Evolutionary conservation across 1,284 basidiomycete genomes (phyloP).

Genomic region (Amylostereum areolatum): DNA sequence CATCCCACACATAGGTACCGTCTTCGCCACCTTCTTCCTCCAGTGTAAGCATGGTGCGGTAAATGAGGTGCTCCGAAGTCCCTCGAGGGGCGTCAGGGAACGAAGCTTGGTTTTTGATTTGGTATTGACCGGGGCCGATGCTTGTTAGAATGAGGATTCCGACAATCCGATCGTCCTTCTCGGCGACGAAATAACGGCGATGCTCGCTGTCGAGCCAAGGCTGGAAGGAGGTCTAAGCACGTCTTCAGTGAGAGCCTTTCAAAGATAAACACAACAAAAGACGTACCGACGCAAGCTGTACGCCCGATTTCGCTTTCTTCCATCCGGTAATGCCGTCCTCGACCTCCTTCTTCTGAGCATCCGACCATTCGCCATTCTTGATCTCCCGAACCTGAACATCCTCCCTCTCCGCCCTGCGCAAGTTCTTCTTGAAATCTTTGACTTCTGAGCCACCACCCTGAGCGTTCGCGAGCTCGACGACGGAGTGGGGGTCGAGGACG

Average conservation of each 20-base stretch:
- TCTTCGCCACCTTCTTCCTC: constrained; percentile 17
- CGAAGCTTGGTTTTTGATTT: constrained; percentile 40
- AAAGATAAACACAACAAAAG: too few relatives aligned
- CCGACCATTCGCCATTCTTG: constrained; percentile 24
- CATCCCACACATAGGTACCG: background rate
- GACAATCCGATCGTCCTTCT: constrained; percentile 23
- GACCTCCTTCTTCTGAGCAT: constrained; percentile 26
- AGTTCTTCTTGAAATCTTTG: constrained; percentile 42
- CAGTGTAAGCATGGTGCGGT: constrained; percentile 31
- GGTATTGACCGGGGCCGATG: constrained; percentile 30
- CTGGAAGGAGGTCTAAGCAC: constrained; percentile 28
- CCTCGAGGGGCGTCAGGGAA: constrained; percentile 41
- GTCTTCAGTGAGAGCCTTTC: background rate
- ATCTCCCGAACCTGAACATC: constrained; percentile 30
- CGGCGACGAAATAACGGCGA: constrained; percentile 38
- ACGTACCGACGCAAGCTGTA: constrained; percentile 36
- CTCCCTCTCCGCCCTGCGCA: constrained; percentile 33
- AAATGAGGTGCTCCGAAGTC: constrained; percentile 40
- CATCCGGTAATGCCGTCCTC: constrained; percentile 34
- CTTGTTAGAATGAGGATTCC: constrained; percentile 38
- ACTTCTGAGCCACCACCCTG: constrained; percentile 19
- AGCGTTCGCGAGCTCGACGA: background rate
- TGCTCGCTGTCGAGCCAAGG: constrained; percentile 40
- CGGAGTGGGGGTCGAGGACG: constrained; percentile 3
- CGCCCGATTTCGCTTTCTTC: constrained; percentile 30